Evolutionary conservation across 768 basidiomycete genomes (phyloP).

Genomic region (Pleurotus salmoneostramineus): DNA sequence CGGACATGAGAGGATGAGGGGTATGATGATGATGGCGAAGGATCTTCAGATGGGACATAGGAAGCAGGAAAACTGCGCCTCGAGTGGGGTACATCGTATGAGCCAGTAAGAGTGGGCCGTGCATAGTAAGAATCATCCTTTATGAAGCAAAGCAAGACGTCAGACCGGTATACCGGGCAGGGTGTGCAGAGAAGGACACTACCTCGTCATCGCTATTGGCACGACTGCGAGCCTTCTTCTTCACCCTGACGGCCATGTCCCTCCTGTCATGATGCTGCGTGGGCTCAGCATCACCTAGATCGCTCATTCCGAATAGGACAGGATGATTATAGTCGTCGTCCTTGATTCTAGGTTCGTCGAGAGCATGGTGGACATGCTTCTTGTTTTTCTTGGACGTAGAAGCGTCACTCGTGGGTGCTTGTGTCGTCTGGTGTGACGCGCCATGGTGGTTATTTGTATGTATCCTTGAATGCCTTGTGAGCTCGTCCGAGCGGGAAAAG

Average conservation of each 20-base stretch:
- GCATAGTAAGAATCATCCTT: conserved; percentile 53
- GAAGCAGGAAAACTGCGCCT: conserved; percentile 25
- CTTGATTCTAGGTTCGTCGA: conserved; percentile 5
- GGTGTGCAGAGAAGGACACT: conserved; percentile 23
- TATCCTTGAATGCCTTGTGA: conserved; percentile 93
- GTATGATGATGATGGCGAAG: conserved; percentile 12
- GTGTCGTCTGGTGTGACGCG: conserved; percentile 9
- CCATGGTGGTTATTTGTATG: conserved; percentile 60
- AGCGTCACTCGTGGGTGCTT: conserved; percentile 18
- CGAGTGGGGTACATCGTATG: conserved; percentile 38
- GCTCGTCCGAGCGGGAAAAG: conserved; percentile 97
- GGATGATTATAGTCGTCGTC: conserved; percentile 9
- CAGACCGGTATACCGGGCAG: neutral
- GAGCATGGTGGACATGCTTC: conserved; percentile 12
- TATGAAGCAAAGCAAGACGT: neutral
- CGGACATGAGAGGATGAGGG: conserved; percentile 20
- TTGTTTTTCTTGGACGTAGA: conserved; percentile 5
- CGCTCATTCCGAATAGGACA: neutral
- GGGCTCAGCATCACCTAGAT: conserved; percentile 8
- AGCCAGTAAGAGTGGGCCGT: conserved; percentile 47
- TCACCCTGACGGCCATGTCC: conserved; percentile 31
- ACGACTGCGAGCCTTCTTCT: conserved; percentile 77
- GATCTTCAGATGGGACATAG: conserved; percentile 5
- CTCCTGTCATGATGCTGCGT: conserved; percentile 6
- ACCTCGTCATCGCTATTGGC: conserved; percentile 86